phyloP scores from a whole-genome alignment of 306 rosid genomes.

The Cucumis hystrix region DNA sequence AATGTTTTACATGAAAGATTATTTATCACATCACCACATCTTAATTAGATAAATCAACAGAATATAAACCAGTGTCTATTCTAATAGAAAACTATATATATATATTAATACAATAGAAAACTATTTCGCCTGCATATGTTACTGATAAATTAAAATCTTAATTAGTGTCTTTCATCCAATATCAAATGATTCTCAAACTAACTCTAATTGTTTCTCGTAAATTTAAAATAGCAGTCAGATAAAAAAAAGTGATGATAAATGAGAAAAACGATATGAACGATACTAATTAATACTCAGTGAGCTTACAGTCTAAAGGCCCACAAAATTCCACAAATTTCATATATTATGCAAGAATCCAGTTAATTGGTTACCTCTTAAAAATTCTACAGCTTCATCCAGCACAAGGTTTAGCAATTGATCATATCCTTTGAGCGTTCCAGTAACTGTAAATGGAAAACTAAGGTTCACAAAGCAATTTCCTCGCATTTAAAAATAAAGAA shows the following conservation, averaged over 20 bases:
- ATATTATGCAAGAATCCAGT: neutral
- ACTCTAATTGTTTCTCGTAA: neutral
- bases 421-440: conserved; percentile 92
- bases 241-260: neutral
- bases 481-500: neutral
- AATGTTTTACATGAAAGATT: neutral
- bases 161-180: neutral
- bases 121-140: neutral
- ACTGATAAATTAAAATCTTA: neutral
- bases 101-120: too few relatives aligned
- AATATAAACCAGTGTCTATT: neutral
- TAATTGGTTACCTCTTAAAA: conserved; percentile 55
- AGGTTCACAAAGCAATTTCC: neutral
- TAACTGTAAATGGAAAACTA: conserved; percentile 31
- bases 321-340: neutral
- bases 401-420: conserved; percentile 94
- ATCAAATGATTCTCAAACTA: neutral
- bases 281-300: neutral
- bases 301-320: neutral
- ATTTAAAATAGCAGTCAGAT: neutral
- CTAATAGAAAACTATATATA: neutral
- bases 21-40: neutral
- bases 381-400: conserved; percentile 84
- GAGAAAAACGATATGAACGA: neutral
- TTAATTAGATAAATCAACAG: neutral